Evolutionary conservation across 2,329 filamentous ascomycete genomes (phyloP).

Genomic region (Ceratocystis eucalypticola): DNA sequence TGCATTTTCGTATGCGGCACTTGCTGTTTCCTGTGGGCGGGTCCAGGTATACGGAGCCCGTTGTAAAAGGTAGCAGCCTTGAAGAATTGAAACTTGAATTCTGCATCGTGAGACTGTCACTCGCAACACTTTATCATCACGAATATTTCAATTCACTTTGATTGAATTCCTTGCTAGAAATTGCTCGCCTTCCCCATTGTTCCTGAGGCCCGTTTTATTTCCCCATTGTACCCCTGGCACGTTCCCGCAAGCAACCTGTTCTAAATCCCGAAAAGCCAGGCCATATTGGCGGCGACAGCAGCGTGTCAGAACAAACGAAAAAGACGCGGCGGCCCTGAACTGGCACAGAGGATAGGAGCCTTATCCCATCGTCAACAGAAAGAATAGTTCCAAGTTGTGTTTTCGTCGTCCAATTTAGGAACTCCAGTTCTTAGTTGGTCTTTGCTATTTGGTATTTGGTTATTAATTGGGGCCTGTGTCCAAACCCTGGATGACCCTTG

Average conservation of each 20-base stretch:
- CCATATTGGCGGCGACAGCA: not conserved
- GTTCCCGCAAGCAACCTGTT: not conserved
- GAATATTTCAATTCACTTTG: not conserved
- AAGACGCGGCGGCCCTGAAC: not conserved
- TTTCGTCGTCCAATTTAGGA: not conserved
- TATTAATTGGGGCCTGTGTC: conserved; percentile 11
- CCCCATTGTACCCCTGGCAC: not conserved
- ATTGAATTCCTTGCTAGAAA: not conserved
- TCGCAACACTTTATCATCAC: not conserved
- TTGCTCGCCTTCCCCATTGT: not conserved
- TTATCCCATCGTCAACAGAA: too few species aligned
- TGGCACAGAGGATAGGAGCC: too few species aligned
- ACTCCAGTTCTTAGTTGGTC: not conserved
- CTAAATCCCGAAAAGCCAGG: not conserved
- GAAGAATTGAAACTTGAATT: too few species aligned
- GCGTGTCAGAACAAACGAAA: not conserved
- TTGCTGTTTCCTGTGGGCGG: not conserved
- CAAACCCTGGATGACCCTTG: conserved; percentile 11
- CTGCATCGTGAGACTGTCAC: not conserved
- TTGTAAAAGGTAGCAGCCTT: too few species aligned
- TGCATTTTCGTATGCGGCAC: not conserved
- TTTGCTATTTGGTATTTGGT: not conserved
- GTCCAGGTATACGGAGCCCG: too few species aligned
- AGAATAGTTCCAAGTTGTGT: too few species aligned
- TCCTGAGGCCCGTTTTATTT: conserved; percentile 3